Evolutionary conservation across 495 filamentous ascomycete genomes (phyloP), one percentile per base, ranked within the genome.

Genomic region (Elasticomyces elasticus): DNA sequence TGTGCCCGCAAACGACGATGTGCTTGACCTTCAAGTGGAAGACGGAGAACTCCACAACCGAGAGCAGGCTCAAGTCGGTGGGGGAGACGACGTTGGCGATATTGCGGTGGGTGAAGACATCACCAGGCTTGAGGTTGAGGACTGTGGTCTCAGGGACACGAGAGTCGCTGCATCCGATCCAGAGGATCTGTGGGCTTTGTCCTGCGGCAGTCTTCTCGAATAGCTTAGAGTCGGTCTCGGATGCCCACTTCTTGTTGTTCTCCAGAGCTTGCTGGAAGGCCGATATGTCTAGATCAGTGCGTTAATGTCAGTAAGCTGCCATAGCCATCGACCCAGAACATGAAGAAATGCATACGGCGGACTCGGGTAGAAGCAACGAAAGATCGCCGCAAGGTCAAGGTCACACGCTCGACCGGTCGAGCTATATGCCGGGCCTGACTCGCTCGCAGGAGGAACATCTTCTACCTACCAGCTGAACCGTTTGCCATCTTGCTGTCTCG

Each of bases 101-200:
- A 75, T 95, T 95, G 67, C 89, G 86, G 76, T 94, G 89, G 50
- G 88, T 84, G 68, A 95, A 95, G 59, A 94, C 82, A 61, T 95
- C 88, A 59, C 89, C 89, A 3, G 89, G 89, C 55, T 88, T 74
- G 42, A 89, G 76, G 58, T 82, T 81, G 4, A 89, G 76, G 61
- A 95, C 72, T 51, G 84, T 89, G 11, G 89, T 94, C 67, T 95
- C 89, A 0, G 89, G 89, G 64, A 85, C 83, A 55, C 89, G 85
- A 19, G 83, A 86, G 75, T 95, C 89, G 58, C 87, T 86, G 77
- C 89, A 95, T 62, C 89, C 89, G 60, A 95, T 76, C 89, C 89
- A 95, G 59, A 95, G 81, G 64, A 92, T 87, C 56, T 81, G 69
- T 0, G 89, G 89, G 1, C 74, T 63, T 65, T 95, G 89, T 55